These are phyloP conservation scores for Salix brachista DNA, from an alignment of 345 rosid genomes.

Conservation along the genomic window DNA sequence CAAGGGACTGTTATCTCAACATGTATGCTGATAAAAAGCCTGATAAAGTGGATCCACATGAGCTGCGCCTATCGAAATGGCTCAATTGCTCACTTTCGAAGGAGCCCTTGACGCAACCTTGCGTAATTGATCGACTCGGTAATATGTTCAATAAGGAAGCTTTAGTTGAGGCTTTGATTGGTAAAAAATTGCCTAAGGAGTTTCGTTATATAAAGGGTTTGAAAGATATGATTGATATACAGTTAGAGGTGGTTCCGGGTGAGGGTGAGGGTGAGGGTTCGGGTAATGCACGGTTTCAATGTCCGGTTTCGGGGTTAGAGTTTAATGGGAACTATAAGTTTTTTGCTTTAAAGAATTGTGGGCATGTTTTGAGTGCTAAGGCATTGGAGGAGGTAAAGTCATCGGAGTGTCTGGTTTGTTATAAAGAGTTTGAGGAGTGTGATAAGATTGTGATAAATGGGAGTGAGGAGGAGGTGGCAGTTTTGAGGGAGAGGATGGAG, in stretches of 20 bases:
- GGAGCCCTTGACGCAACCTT: conserved; percentile 73
- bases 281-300: conserved; percentile 51
- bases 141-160: conserved; percentile 81
- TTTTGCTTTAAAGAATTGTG: conserved; percentile 66
- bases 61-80: conserved; percentile 89
- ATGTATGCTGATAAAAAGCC: conserved; percentile 96
- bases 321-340: conserved; percentile 84
- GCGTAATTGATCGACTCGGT: conserved; percentile 81
- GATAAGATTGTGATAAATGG: conserved; percentile 87
- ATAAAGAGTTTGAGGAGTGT: conserved; percentile 52
- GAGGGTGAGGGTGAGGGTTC: conserved; percentile 22
- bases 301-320: conserved; percentile 76
- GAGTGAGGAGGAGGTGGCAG: conserved; percentile 63
- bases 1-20: conserved; percentile 92
- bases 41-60: conserved; percentile 86
- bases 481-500: conserved; percentile 66
- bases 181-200: conserved; percentile 68
- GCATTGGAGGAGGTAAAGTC: conserved; percentile 92
- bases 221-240: conserved; percentile 70
- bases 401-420: conserved; percentile 82
- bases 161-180: conserved; percentile 61
- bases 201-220: conserved; percentile 70
- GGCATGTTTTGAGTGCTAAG: conserved; percentile 88
- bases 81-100: conserved; percentile 71
- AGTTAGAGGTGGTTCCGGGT: conserved; percentile 52